These are phyloP conservation scores for Monoraphidium neglectum DNA, from an alignment of 139 green algal species.

Conservation along the genomic window DNA sequence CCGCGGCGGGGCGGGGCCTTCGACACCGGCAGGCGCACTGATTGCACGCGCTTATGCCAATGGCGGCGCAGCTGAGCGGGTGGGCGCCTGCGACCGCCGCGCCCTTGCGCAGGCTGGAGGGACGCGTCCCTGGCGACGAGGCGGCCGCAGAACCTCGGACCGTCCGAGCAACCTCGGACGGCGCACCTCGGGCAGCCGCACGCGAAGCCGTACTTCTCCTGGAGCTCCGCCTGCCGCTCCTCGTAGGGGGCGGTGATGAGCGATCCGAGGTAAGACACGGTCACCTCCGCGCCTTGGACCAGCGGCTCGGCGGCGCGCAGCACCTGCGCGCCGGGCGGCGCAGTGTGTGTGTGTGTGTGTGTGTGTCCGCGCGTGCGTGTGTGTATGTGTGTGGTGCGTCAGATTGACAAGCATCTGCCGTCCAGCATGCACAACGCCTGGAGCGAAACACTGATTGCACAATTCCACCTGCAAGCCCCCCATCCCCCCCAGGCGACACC, in stretches of 20 bases:
- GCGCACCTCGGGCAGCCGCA: conserved; percentile 39
- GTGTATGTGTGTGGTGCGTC: not conserved
- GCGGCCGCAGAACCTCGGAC: too few species aligned
- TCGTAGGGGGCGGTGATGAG: conserved; percentile 35
- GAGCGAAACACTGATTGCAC: not conserved
- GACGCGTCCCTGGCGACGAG: too few species aligned
- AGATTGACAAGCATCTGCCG: not conserved
- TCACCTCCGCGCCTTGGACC: conserved; percentile 17
- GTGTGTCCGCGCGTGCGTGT: not conserved
- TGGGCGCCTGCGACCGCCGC: too few species aligned
- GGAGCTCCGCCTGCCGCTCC: conserved; percentile 37
- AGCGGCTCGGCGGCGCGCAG: conserved; percentile 15
- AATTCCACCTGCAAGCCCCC: not conserved
- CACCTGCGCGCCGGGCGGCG: not conserved
- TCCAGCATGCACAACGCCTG: not conserved
- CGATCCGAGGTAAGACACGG: conserved; percentile 39
- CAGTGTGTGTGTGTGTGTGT: not conserved
- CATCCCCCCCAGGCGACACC: too few species aligned
- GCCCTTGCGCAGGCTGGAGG: too few species aligned
- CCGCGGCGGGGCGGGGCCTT: too few species aligned
- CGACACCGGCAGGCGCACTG: too few species aligned
- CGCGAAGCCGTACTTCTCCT: conserved; percentile 42
- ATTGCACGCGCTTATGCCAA: too few species aligned
- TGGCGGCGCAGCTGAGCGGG: too few species aligned
- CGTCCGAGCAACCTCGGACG: too few species aligned